Conservation (phyloP, 768 basidiomycete genomes). For the Leccinellum albellum region DNA sequence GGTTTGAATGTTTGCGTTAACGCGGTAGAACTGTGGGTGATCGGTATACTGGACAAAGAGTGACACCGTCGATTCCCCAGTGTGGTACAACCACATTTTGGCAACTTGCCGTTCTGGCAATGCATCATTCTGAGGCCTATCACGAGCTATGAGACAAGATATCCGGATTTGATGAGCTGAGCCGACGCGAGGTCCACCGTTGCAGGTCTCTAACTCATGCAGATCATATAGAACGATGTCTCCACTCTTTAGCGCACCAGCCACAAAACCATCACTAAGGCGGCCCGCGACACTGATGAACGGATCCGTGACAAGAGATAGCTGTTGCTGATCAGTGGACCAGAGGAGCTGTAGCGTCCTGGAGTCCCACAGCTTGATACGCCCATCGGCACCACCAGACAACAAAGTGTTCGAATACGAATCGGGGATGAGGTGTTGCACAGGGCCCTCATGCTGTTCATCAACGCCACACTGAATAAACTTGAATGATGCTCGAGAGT, state of each 20-base stretch:
- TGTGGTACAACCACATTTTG: slow-evolving; percentile 16
- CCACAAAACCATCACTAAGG: slow-evolving; percentile 42
- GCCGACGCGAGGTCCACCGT: slow-evolving; percentile 8
- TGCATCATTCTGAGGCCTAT: slow-evolving; percentile 8
- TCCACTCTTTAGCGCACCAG: slow-evolving; percentile 54
- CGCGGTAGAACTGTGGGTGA: slow-evolving; percentile 50
- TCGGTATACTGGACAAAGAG: slow-evolving; percentile 52
- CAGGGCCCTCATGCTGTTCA: slow-evolving; percentile 62
- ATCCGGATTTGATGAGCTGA: slow-evolving; percentile 34
- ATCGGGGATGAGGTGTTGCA: slow-evolving; percentile 56
- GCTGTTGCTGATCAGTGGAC: slow-evolving; percentile 46
- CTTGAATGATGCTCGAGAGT: slow-evolving; percentile 43
- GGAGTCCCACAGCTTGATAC: slow-evolving; percentile 71
- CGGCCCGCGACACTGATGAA: slow-evolving; percentile 49
- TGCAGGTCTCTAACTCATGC: slow-evolving; percentile 26
- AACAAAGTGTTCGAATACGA: slow-evolving; percentile 35
- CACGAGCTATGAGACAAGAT: slow-evolving; percentile 29
- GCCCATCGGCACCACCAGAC: slow-evolving; percentile 60
- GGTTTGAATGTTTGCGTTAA: slow-evolving; percentile 35
- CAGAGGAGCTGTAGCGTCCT: slow-evolving; percentile 55
- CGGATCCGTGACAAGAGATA: slow-evolving; percentile 42
- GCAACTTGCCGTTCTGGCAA: slow-evolving; percentile 6
- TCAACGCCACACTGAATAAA: slow-evolving; percentile 45
- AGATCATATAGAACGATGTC: slow-evolving; percentile 55
- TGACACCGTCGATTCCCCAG: background rate